Conservation (phyloP, 495 filamentous ascomycete genomes). For the Penicillium bovifimosum region DNA sequence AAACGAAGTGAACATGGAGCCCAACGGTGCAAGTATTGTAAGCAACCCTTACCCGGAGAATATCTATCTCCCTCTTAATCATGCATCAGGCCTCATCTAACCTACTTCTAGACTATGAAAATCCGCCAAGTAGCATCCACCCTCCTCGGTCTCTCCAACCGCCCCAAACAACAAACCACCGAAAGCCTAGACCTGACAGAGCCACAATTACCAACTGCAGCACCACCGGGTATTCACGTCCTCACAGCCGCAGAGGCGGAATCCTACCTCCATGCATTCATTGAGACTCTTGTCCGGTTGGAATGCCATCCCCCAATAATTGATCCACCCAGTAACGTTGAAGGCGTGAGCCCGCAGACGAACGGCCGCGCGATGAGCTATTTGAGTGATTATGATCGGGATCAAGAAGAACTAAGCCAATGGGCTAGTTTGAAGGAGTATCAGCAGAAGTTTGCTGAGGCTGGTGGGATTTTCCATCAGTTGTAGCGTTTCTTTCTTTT, state of each 20-base stretch:
- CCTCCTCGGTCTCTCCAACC: constrained; percentile 55
- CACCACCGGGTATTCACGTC: constrained; percentile 25
- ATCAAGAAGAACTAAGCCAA: constrained; percentile 63
- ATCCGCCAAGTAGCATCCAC: constrained; percentile 74
- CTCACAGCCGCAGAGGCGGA: constrained; percentile 47
- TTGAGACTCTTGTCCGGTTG: constrained; percentile 65
- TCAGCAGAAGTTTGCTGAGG: constrained; percentile 64
- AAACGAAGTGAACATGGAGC: constrained; percentile 74
- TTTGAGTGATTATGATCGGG: constrained; percentile 49
- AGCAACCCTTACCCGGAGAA: constrained; percentile 14
- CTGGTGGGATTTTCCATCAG: constrained; percentile 48
- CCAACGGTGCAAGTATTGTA: constrained; percentile 68
- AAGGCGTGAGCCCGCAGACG: constrained; percentile 20
- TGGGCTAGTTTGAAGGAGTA: constrained; percentile 74
- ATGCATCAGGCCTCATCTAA: not conserved
- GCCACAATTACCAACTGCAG: not conserved
- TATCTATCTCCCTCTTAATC: not conserved
- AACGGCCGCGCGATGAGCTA: constrained; percentile 40
- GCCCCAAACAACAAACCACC: constrained; percentile 4
- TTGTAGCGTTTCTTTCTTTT: constrained; percentile 8
- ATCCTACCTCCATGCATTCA: constrained; percentile 59
- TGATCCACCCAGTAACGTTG: constrained; percentile 8
- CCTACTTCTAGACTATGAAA: constrained; percentile 18
- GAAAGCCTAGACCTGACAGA: constrained; percentile 9
- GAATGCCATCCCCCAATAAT: constrained; percentile 39